Base-by-base conservation (phyloP, 2,329 filamentous ascomycete species). In the Lasiodiplodia hormozganensis region DNA sequence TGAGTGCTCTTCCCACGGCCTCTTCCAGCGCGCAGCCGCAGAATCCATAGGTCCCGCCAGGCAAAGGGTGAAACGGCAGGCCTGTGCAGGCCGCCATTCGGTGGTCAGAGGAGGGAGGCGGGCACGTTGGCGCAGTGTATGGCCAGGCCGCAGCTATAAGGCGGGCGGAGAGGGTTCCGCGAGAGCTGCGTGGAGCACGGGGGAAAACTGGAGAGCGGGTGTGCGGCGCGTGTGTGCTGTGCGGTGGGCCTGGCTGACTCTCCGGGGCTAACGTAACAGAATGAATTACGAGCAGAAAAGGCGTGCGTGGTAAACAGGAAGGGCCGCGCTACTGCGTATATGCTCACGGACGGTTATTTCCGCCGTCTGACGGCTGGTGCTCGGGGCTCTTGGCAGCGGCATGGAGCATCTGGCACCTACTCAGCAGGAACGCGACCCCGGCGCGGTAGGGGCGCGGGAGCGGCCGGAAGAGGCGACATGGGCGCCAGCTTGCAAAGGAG, bases 1-100 rank as follows among this genome's bases (percentile, higher is more conserved):
- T 16, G 74, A 70, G 60, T 76, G 16, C n/a, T 47, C 72, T 70
- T 76, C 76, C 76, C 76, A 76, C 73, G 73, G 73, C 69, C 76
- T 71, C 72, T 77, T 78, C 68, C 72, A 74, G 70, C 69, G 69
- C 34, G 71, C 72, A 67, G 72, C 72, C 65, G 71, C 69, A 71
- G 73, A 73, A 67, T 75, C 74, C 76, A 78, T 77, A 68, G 72
- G 72, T 75, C 47, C 70, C 62, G 70, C 70, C 67, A 69, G 69
- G 71, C 69, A 71, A 71, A 57, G 64, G 67, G 68, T 38, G 49
- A 67, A 73, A 67, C 68, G 65, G 54, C 68, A 68, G 69, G 67
- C 69, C 66, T 71, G 67, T 70, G 69, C 53, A 62, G 65, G 71
- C 70, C 73, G 74, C 75, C 74, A 77, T 76, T 68, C 73, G 73